Conservation (phyloP, 2,329 filamentous ascomycete species). For the Zalaria sp. region DNA sequence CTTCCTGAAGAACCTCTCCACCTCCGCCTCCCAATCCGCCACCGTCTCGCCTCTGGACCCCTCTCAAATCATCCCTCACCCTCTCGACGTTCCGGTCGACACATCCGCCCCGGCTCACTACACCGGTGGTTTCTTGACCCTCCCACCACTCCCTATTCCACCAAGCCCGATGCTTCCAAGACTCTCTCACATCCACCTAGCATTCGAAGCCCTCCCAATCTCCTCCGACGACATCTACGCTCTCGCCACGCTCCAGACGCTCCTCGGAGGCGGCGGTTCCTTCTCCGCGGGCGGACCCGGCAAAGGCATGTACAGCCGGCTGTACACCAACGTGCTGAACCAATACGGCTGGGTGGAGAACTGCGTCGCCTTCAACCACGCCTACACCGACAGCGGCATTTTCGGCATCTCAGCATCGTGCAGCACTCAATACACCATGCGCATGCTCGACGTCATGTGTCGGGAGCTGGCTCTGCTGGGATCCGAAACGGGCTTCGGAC, state of each 20-base stretch:
- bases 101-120: constrained; percentile 61
- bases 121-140: constrained; percentile 82
- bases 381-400: constrained; percentile 87
- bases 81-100: constrained; percentile 35
- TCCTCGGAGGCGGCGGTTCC: constrained; percentile 88
- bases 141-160: constrained; percentile 67
- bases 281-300: constrained; percentile 94
- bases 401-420: constrained; percentile 90
- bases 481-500: constrained; percentile 57
- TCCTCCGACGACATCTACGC: constrained; percentile 89
- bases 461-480: constrained; percentile 71
- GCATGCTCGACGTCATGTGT: constrained; percentile 93
- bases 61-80: constrained; percentile 26
- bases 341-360: constrained; percentile 96
- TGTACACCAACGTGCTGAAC: constrained; percentile 96
- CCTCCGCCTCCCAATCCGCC: constrained; percentile 51
- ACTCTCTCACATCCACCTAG: constrained; percentile 86
- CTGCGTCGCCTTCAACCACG: constrained; percentile 93
- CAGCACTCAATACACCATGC: constrained; percentile 58
- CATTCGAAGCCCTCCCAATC: constrained; percentile 89
- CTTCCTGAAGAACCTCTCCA: constrained; percentile 80
- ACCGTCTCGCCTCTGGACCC: constrained; percentile 41
- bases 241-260: constrained; percentile 84
- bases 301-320: constrained; percentile 96
- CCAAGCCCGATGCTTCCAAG: constrained; percentile 62